Percentiles rank a stretch among this genome's conserved stretches.
These are phyloP conservation scores for Lolium perenne DNA, from an alignment of 176 grass and related monocot species.

Conservation along the genomic window DNA sequence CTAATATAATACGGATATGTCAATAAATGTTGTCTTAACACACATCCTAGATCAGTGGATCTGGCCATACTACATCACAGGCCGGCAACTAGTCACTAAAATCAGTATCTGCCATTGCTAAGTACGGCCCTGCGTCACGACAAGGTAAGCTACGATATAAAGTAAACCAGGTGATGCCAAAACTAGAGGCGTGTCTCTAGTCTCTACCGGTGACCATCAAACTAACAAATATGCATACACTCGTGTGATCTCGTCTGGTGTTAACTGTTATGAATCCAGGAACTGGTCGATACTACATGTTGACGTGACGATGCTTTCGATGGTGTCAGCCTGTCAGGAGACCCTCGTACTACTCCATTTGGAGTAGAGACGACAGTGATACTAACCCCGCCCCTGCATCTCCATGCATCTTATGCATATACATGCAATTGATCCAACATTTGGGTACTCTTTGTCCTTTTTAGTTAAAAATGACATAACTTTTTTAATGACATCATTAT, in stretches of 20 bases:
- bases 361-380: not conserved
- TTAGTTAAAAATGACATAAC: no score
- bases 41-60: not conserved
- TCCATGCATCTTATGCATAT: no score
- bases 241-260: not conserved
- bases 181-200: not conserved
- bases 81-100: no score
- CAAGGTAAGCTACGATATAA: not conserved
- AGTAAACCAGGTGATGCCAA: not conserved
- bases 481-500: no score
- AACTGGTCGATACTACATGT: not conserved
- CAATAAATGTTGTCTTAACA: no score
- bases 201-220: not conserved
- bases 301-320: not conserved
- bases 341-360: not conserved
- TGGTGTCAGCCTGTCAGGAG: not conserved
- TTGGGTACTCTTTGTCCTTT: no score
- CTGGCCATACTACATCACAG: not conserved
- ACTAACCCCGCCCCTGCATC: not conserved
- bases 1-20: no score
- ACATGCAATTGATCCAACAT: no score
- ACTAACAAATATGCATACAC: not conserved
- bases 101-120: not conserved
- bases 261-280: constrained; percentile 16
- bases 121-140: not conserved